Evolutionary conservation across 1,139 yeast genomes (phyloP), one percentile per base, ranked within the genome.

Genomic region (Hyphopichia khmerensis): DNA sequence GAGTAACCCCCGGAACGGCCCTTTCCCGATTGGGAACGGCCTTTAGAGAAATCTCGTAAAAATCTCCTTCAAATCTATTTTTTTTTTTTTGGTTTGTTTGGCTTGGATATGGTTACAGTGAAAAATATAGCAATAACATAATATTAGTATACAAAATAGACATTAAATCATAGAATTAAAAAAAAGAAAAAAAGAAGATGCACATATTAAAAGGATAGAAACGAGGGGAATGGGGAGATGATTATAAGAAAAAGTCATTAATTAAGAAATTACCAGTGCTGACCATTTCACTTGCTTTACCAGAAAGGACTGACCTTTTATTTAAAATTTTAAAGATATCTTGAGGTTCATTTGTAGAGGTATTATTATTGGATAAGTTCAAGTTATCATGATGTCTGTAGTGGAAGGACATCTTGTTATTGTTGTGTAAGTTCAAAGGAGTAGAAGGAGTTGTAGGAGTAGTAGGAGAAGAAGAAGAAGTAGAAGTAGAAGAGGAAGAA

Each of bases 271-370:
- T 69, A 33, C 79, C 78, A 37, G 77, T 66, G 44, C 80, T 73
- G 43, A 78, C 75, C 77, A 77, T 77, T 59, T 77, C 82, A 47
- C 79, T 71, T 41, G 80, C 79, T 51, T 68, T 72, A 43, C 82
- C 82, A 32, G 76, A 63, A 48, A 73, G 59, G 41, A 77, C 61
- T 43, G 77, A 69, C 44, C 75, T 63, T 46, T 71, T 68, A 53
- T 76, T 77, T 51, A 77, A 62, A 39, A 67, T 58, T 50, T 61
- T 64, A 39, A 60, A 58, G 26, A 65, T 50, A 43, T 65, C 67
- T 38, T 63, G 56, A 26, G 55, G 49, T 37, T 50, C 51, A 17
- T 39, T 14, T 15, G 35, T 33, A 36, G 33, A 17, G 32, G 30
- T 29, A 19, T 45, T 48, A 38, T 46, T 50, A 47, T 66, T 60